Evolutionary conservation across 148 eudicot species (phyloP), one percentile per base, ranked within the genome.

Genomic region (Silene uniflora): DNA sequence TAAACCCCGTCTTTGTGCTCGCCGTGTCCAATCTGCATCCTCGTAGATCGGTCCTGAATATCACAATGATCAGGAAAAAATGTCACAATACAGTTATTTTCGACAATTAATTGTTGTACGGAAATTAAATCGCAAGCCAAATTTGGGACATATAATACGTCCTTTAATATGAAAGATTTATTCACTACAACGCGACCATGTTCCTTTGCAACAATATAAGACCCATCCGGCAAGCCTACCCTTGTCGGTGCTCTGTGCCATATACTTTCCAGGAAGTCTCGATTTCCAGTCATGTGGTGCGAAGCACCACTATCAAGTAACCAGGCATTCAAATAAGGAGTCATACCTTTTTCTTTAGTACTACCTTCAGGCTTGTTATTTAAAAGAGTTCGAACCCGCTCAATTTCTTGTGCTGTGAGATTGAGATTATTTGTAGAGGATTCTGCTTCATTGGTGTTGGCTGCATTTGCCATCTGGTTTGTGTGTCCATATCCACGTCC

Each of bases 41-140:
- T 21, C 63, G 63, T 61, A 75, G 54, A 71, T 54, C 29, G 22
- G 24, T 66, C 78, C 63, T 65, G 63, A 29, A 55, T 66, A 56
- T 66, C 59, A 60, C 58, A 61, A 25, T 24, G 59, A 5, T 32
- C 24, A 44, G 11, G 0, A n/a, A 19, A n/a, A 62, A 77, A 77
- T 32, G 29, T 17, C n/a, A 63, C 75, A 14, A 44, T 10, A 42
- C 69, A 77, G 19, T 71, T 6, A 24, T 55, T 8, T 5, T 69
- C 72, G 3, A 0, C 18, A 3, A 21, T 44, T 5, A 69, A 17
- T 46, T 69, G 1, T 8, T 18, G 2, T 18, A 69, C 7, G 10
- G 72, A 69, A 18, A 69, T 19, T 11, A 69, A 22, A 69, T 46
- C 32, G 10, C n/a, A 25, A 18, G 55, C 7, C 14, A 69, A 69